Evolutionary conservation across 164 flowering plant genomes (phyloP).

Genomic region (Stephania yunnanensis): DNA sequence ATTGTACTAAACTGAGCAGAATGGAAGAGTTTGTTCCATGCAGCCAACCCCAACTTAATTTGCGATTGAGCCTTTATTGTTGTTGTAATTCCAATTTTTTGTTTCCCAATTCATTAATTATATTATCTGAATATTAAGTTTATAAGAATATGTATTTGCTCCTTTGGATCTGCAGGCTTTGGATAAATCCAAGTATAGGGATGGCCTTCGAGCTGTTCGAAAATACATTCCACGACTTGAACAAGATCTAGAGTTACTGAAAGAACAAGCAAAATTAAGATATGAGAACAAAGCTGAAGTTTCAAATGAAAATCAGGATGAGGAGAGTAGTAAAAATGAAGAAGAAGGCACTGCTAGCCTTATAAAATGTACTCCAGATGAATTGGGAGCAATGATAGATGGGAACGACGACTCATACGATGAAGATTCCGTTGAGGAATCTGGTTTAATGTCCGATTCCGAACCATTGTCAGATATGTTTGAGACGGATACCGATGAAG

Average conservation of each 20-base stretch:
- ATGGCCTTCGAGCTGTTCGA: constrained; percentile 73
- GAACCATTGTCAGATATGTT: constrained; percentile 80
- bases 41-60: too few species aligned
- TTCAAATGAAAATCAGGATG: constrained; percentile 20
- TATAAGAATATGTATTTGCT: background rate
- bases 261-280: constrained; percentile 29
- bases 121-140: background rate
- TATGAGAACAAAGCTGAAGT: constrained; percentile 20
- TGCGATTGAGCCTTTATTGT: too few species aligned
- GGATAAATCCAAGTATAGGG: constrained; percentile 78
- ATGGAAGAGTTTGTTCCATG: too few species aligned
- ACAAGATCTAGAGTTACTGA: constrained; percentile 69
- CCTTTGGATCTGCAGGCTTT: constrained; percentile 50
- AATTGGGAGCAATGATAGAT: constrained; percentile 28
- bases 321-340: background rate
- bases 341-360: constrained; percentile 12
- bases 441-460: constrained; percentile 47
- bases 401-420: constrained; percentile 22
- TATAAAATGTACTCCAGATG: constrained; percentile 25
- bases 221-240: constrained; percentile 74
- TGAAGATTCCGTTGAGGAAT: constrained; percentile 31
- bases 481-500: constrained; percentile 72
- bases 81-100: too few species aligned
- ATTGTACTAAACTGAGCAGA: too few species aligned
- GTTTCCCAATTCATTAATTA: background rate